A percentile compares a stretch with the other conserved stretches of the same genome.
Evolutionary conservation across 2,329 filamentous ascomycete species (phyloP).

Genomic region (Fusarium sp.): DNA sequence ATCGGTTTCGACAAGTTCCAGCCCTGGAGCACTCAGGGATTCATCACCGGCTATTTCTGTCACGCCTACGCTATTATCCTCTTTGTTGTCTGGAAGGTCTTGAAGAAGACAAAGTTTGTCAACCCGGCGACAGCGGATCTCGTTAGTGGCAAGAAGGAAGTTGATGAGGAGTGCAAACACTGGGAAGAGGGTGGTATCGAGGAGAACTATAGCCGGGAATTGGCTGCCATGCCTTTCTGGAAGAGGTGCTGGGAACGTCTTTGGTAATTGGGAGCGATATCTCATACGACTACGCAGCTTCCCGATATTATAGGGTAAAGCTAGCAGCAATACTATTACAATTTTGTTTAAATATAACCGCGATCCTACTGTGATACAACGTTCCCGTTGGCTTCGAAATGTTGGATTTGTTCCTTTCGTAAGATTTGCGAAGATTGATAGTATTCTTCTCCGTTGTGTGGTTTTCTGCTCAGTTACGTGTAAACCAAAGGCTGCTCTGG

Average conservation of each 20-base stretch:
- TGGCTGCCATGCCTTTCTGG: constrained; percentile 54
- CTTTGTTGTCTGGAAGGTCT: constrained; percentile 61
- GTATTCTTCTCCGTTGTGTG: not conserved
- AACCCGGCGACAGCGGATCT: constrained; percentile 44
- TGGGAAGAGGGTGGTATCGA: constrained; percentile 62
- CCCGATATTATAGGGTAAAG: not conserved
- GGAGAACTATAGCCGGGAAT: constrained; percentile 57
- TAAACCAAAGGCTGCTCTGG: not conserved
- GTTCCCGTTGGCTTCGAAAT: not conserved
- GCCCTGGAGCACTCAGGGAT: constrained; percentile 62
- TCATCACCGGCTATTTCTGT: constrained; percentile 67
- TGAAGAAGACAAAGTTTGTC: constrained; percentile 63
- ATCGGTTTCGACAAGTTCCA: constrained; percentile 69
- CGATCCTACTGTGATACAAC: not conserved
- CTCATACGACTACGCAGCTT: constrained; percentile 1
- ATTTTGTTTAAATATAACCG: not conserved
- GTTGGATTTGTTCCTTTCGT: not conserved
- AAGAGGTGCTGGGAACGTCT: constrained; percentile 56
- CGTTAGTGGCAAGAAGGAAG: constrained; percentile 71
- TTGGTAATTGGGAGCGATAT: constrained; percentile 50
- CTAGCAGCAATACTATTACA: constrained; percentile 6
- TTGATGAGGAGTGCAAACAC: constrained; percentile 66
- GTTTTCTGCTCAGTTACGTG: accelerated
- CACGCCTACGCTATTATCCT: constrained; percentile 67
- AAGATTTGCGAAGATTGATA: too few relatives aligned